Evolutionary conservation across 2,329 filamentous ascomycete genomes (phyloP).

Genomic region (Aspergillus sp.): DNA sequence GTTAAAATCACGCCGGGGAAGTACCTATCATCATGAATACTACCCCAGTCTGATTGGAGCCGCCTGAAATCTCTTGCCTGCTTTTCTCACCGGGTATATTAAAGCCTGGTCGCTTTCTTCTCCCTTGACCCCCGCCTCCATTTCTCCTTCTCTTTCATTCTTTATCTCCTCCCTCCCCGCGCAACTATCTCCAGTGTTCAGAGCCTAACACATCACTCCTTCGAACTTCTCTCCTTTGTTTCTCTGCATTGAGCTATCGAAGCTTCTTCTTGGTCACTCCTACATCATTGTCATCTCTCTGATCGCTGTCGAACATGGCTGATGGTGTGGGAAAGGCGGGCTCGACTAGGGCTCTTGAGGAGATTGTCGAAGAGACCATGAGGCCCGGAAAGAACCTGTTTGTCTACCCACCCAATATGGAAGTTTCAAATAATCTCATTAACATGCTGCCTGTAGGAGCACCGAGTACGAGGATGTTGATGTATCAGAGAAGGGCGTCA

Average conservation of each 20-base stretch:
- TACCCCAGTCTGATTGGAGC: slow-evolving; percentile 1
- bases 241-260: not conserved
- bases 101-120: not conserved
- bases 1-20: slow-evolving; percentile 1
- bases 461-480: slow-evolving; percentile 15
- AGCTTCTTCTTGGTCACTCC: not conserved
- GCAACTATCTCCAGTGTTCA: not conserved
- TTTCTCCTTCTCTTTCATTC: not conserved
- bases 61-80: slow-evolving; percentile 1
- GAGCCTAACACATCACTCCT: not conserved
- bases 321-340: slow-evolving; percentile 10
- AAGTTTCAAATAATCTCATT: not conserved
- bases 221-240: slow-evolving; percentile 5
- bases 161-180: slow-evolving; percentile 2
- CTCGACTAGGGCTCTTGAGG: not conserved
- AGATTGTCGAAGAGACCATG: slow-evolving; percentile 1
- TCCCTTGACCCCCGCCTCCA: slow-evolving; percentile 4
- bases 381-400: slow-evolving; percentile 14
- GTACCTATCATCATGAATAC: not conserved
- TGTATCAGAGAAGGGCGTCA: slow-evolving; percentile 22
- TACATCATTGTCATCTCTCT: not conserved
- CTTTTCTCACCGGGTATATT: not conserved
- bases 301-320: slow-evolving; percentile 13
- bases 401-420: not conserved
- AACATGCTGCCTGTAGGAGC: slow-evolving; percentile 5